Evolutionary conservation across 495 filamentous ascomycete species (phyloP), one percentile per base, ranked within the genome.

Genomic region (Tricharina praecox): DNA sequence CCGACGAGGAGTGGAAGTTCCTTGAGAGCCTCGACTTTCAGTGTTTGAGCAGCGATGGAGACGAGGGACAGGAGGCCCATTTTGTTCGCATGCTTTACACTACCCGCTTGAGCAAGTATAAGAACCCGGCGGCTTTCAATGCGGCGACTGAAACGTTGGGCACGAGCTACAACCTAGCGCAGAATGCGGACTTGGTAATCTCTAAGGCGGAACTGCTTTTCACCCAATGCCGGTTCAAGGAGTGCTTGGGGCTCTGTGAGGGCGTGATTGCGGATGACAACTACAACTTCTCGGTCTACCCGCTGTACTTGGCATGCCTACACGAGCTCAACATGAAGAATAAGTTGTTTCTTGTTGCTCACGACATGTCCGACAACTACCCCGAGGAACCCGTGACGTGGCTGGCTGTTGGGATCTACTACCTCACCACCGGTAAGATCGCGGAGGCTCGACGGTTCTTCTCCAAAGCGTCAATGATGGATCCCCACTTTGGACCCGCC

Each of bases 41-140:
- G 58, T 73, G 78, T 7, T 75, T 95, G 25, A 68, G 70, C 5
- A 82, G 83, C 4, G 57, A 61, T 21, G 51, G 50, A 15, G 58
- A 56, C 36, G 47, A 53, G 19, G 51, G 53, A 9, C 50, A 61
- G 15, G 50, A 61, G 42, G 84, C 82, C 4, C 80, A 94, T 49
- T 95, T 96, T 61, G 84, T 85, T 4, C 88, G 81, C 60, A 90
- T 93, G 80, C 80, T 99, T 32, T 99, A 95, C 69, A 94, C 84
- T 4, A 96, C 92, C 2, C 79, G 87, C 18, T 72, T 99, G 16
- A 95, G 90, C 32, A 99, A 96, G 61, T 96, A 96, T 64, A 80
- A 85, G 28, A 85, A 90, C 45, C 86, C 88, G 0, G 66, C 71
- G 11, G 74, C 84, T 18, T 84, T 96, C 59, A 81, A 78, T 23